These are phyloP conservation scores for Carex parvula DNA, from an alignment of 176 grass and related monocot genomes.

Conservation along the genomic window DNA sequence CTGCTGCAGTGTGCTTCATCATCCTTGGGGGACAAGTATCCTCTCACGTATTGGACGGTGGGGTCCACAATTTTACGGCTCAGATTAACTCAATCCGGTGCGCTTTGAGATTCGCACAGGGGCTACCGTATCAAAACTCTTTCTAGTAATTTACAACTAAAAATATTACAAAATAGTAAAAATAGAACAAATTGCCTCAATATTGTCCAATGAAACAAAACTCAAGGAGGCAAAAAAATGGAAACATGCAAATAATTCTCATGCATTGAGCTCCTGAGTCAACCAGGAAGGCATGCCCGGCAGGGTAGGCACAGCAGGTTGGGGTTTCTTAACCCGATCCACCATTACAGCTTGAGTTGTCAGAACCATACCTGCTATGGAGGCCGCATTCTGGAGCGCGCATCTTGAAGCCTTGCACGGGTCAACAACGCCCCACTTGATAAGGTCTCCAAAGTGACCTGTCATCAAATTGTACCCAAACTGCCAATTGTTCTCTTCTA, in stretches of 20 bases:
- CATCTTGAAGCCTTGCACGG: conserved; percentile 74
- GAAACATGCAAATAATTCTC: not conserved
- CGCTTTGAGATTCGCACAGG: too few species aligned
- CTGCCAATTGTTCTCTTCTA: conserved; percentile 40
- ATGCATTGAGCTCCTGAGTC: not conserved
- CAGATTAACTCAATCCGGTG: too few species aligned
- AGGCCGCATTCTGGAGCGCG: conserved; percentile 73
- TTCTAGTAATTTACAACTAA: conserved; percentile 22
- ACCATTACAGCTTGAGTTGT: conserved; percentile 85
- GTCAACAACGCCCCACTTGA: conserved; percentile 75
- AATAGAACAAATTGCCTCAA: not conserved
- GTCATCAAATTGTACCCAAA: conserved; percentile 88
- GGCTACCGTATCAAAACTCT: not conserved
- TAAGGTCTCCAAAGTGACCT: conserved; percentile 56
- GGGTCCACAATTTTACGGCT: too few species aligned
- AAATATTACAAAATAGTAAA: not conserved
- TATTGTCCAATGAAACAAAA: not conserved
- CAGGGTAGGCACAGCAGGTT: conserved; percentile 48
- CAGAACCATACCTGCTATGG: conserved; percentile 67
- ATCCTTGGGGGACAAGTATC: too few species aligned
- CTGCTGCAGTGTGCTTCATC: too few species aligned
- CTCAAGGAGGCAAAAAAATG: not conserved
- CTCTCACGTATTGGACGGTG: too few species aligned
- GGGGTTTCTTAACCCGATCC: conserved; percentile 65
- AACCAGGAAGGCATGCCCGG: conserved; percentile 58